Evolutionary conservation across 1,284 basidiomycete genomes (phyloP).

Genomic region (Ustilago crameri): DNA sequence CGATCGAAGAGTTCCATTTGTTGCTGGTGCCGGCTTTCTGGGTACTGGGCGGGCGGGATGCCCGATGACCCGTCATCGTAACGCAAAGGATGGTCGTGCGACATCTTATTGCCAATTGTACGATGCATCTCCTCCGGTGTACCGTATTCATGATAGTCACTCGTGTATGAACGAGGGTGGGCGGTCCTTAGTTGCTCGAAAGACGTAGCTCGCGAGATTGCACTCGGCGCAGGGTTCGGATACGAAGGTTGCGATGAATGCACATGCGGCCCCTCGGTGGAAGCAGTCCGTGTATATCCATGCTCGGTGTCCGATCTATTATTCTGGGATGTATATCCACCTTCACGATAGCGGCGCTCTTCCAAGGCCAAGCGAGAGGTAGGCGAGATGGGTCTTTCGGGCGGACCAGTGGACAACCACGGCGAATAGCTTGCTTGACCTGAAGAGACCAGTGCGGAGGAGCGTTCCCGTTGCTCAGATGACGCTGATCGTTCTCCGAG

Average conservation of each 20-base stretch:
- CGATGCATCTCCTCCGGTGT: constrained; percentile 3
- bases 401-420: constrained; percentile 4
- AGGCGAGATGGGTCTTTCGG: constrained; percentile 13
- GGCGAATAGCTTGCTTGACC: constrained; percentile 17
- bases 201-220: constrained; percentile 25
- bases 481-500: not conserved
- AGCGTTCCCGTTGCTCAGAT: not conserved
- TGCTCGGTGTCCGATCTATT: constrained; percentile 5
- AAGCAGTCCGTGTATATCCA: not conserved
- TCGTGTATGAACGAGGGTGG: not conserved
- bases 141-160: constrained; percentile 1
- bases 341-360: constrained; percentile 7
- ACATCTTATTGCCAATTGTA: not conserved
- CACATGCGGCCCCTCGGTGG: not conserved
- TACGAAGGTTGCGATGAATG: not conserved
- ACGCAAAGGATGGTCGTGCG: constrained; percentile 5
- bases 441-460: constrained; percentile 1
- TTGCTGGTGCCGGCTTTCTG: constrained; percentile 27
- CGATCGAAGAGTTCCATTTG: constrained; percentile 41
- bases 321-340: not conserved
- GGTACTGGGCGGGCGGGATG: constrained; percentile 8
- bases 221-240: constrained; percentile 5
- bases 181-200: constrained; percentile 21
- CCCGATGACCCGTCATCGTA: not conserved
- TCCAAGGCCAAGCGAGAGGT: constrained; percentile 19